These are phyloP conservation scores for Fusarium pilosicola DNA, from an alignment of 2,329 filamentous ascomycete species.

Conservation along the genomic window DNA sequence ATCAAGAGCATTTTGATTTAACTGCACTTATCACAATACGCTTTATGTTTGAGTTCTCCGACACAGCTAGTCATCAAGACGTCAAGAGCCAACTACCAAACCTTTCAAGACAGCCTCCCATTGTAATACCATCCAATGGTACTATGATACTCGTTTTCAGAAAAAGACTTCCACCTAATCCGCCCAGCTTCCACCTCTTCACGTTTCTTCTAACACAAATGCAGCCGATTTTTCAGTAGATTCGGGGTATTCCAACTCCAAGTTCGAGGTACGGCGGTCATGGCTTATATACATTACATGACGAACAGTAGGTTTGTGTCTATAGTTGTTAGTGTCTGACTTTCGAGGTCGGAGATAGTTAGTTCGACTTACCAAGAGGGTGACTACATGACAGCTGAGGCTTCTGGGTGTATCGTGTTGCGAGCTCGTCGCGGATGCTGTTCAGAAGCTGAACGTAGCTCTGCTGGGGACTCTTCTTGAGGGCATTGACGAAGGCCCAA, in stretches of 20 bases:
- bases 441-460: slow-evolving; percentile 97
- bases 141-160: background rate
- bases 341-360: background rate
- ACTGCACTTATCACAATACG: background rate
- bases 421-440: slow-evolving; percentile 92
- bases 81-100: slow-evolving; percentile 10
- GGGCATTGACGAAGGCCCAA: slow-evolving; percentile 91
- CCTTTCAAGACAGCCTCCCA: slow-evolving; percentile 28
- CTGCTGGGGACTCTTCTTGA: slow-evolving; percentile 97
- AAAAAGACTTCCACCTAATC: background rate
- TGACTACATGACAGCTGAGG: slow-evolving; percentile 98
- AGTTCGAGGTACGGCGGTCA: slow-evolving; percentile 19
- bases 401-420: slow-evolving; percentile 90
- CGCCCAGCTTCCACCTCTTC: background rate
- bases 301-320: slow-evolving; percentile 72
- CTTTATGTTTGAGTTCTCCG: slow-evolving; percentile 7
- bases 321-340: slow-evolving; percentile 43
- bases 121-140: slow-evolving; percentile 13
- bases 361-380: slow-evolving; percentile 78
- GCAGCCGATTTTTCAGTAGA: slow-evolving; percentile 1
- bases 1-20: slow-evolving; percentile 28
- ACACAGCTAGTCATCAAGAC: background rate
- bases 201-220: background rate
- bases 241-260: slow-evolving; percentile 21
- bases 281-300: slow-evolving; percentile 57